Evolutionary conservation across 176 grass and related monocot genomes (phyloP), one percentile per base, ranked within the genome.

Genomic region (Raddia distichophylla): DNA sequence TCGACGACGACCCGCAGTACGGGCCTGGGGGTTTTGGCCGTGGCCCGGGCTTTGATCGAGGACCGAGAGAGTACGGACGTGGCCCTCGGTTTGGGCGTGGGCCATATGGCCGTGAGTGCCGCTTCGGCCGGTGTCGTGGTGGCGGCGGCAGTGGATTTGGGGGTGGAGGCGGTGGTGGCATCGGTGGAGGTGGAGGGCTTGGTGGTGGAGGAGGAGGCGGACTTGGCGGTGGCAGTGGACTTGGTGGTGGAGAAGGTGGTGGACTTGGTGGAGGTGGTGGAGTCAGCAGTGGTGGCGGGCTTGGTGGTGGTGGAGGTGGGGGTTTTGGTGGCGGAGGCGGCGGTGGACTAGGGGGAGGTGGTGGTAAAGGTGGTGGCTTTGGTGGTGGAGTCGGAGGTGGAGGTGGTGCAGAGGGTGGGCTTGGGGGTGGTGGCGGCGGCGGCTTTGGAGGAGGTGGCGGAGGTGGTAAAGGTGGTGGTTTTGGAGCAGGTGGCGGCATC

Each of bases 101-200:
- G 10, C 83, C 60, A 7, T 86, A 66, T 6, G 87, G 87, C 40
- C 81, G 67, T 71, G 80, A 77, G 20, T 90, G 77, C 8, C 84
- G 76, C 55, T 87, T 82, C 57, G 77, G 87, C 0, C 22, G 81
- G 22, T 86, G 91, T 16, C 69, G 44, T 0, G 85, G 67, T 0
- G 78, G 52, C 2, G 78, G 64, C 4, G 77, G 88, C 18, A 60
- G 74, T 19, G 84, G 62, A 7, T 8, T 61, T 0, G 86, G 75
- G 7, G 80, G 57, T 0, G 80, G 86, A 4, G 54, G 20, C 6
- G 76, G 58, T 20, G 84, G 76, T 0, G 76, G 84, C 0, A 16
- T 35, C 4, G 70, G 69, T 1, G 32, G 34, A 6, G 83, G 88
- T 2, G 67, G 83, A 0, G 80, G 79, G 1, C 3, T 16, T 1